A percentile compares a stretch with the other conserved stretches of the same genome.
Conservation (phyloP, 23 red algal genomes). For the Pyropia haitanensis region DNA sequence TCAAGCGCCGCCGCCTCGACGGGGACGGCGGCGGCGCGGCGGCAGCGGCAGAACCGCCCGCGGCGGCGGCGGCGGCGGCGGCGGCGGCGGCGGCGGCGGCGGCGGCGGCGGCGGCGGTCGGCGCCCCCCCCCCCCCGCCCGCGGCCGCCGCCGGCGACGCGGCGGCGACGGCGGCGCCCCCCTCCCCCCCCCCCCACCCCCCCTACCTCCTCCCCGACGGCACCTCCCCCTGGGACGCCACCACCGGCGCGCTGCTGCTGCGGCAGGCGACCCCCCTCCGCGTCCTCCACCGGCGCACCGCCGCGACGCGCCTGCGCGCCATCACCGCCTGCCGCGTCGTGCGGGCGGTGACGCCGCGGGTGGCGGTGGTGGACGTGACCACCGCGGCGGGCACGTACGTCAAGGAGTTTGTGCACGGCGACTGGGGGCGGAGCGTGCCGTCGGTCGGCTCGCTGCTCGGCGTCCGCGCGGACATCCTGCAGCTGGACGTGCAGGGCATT, state of each 20-base stretch:
- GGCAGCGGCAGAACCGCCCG: no score
- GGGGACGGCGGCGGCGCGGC: no score
- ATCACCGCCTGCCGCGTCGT: constrained; percentile 2
- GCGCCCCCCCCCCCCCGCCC: no score
- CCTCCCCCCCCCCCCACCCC: no score
- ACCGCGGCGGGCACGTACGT: constrained; percentile 79
- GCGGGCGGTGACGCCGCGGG: constrained; percentile 13
- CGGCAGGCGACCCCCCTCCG: constrained; percentile 60
- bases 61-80: no score
- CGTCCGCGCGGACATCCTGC: constrained; percentile 64
- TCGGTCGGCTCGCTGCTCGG: constrained; percentile 33
- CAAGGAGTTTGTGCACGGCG: constrained; percentile 94
- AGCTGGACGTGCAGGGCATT: constrained; percentile 67
- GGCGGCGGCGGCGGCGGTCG: no score
- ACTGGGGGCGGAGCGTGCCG: constrained; percentile 56
- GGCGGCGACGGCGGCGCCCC: no score
- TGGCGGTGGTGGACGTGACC: constrained; percentile 46
- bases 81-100: no score
- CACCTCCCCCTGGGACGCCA: no score
- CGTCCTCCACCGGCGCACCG: constrained; percentile 56
- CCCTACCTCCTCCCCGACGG: no score
- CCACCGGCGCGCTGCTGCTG: constrained; percentile 14
- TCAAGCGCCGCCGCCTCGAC: no score
- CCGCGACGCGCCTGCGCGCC: constrained; percentile 17
- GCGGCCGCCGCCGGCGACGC: no score